Conservation (phyloP, 1,284 basidiomycete species). For the Naganishia sp. region DNA sequence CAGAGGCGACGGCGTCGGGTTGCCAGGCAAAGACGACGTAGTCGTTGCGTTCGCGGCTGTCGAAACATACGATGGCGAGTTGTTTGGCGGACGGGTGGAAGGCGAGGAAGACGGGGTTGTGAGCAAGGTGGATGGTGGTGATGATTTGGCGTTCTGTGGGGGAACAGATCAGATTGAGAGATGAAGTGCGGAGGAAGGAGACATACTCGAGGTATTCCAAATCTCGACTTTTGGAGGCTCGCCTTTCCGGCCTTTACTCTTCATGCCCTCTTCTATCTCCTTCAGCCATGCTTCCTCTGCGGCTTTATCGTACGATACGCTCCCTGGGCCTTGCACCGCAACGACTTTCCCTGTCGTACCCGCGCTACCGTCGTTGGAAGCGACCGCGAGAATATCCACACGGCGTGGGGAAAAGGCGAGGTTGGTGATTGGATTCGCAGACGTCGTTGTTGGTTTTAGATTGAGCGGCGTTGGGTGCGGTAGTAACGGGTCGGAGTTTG, state of each 20-base stretch:
- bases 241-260: slow-evolving; percentile 7
- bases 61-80: slow-evolving; percentile 30
- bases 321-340: slow-evolving; percentile 10
- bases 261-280: slow-evolving; percentile 21
- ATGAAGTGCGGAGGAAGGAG: neutral
- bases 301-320: neutral
- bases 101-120: slow-evolving; percentile 28
- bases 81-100: slow-evolving; percentile 33
- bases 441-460: slow-evolving; percentile 23
- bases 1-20: slow-evolving; percentile 7
- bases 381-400: slow-evolving; percentile 28
- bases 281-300: slow-evolving; percentile 3
- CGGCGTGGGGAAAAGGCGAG: slow-evolving; percentile 28
- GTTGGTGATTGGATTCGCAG: slow-evolving; percentile 20
- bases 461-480: slow-evolving; percentile 12
- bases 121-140: slow-evolving; percentile 31
- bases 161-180: neutral
- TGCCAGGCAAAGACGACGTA: slow-evolving; percentile 32
- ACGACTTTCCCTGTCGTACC: slow-evolving; percentile 5
- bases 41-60: slow-evolving; percentile 23
- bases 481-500: slow-evolving; percentile 2
- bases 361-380: slow-evolving; percentile 13
- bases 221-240: slow-evolving; percentile 28
- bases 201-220: slow-evolving; percentile 32
- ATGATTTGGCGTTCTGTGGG: slow-evolving; percentile 28